Conservation (phyloP, 225 moss, liverwort and hornwort species). For the Sphagnum tenellum region DNA sequence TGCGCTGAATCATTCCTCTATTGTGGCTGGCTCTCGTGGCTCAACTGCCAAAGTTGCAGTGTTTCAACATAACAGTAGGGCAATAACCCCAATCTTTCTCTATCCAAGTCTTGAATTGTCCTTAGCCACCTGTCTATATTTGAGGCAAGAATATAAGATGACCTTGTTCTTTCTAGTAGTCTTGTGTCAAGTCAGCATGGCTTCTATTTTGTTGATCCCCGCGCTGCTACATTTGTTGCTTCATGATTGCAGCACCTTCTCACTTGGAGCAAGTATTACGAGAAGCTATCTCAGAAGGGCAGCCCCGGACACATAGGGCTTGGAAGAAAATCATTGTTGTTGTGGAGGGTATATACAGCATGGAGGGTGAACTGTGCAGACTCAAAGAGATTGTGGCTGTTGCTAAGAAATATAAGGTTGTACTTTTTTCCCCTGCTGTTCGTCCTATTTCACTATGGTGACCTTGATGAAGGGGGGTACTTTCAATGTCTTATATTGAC, state of each 20-base stretch:
- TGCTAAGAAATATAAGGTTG: slow-evolving; percentile 88
- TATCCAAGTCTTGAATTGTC: too few species aligned
- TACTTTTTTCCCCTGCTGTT: background rate
- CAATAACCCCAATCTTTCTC: background rate
- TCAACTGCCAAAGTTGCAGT: slow-evolving; percentile 88
- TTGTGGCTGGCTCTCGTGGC: slow-evolving; percentile 77
- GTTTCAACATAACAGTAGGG: slow-evolving; percentile 76
- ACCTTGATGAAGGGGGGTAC: too few species aligned
- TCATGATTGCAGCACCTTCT: slow-evolving; percentile 38
- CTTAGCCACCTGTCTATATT: too few species aligned
- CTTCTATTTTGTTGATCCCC: too few species aligned
- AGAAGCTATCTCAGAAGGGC: slow-evolving; percentile 80
- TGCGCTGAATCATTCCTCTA: slow-evolving; percentile 88
- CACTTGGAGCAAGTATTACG: slow-evolving; percentile 80
- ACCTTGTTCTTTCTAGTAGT: background rate
- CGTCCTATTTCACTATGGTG: too few species aligned
- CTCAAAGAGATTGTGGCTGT: slow-evolving; percentile 72
- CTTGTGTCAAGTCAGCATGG: background rate
- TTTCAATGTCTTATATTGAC: too few species aligned
- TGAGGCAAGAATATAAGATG: too few species aligned
- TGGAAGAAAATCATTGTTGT: slow-evolving; percentile 97
- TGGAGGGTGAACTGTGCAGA: slow-evolving; percentile 94
- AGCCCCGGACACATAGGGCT: slow-evolving; percentile 88
- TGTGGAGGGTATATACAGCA: slow-evolving; percentile 95
- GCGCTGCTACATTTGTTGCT: too few species aligned